Conservation (phyloP, 331 rosid genomes). For the Ulmus americana region DNA sequence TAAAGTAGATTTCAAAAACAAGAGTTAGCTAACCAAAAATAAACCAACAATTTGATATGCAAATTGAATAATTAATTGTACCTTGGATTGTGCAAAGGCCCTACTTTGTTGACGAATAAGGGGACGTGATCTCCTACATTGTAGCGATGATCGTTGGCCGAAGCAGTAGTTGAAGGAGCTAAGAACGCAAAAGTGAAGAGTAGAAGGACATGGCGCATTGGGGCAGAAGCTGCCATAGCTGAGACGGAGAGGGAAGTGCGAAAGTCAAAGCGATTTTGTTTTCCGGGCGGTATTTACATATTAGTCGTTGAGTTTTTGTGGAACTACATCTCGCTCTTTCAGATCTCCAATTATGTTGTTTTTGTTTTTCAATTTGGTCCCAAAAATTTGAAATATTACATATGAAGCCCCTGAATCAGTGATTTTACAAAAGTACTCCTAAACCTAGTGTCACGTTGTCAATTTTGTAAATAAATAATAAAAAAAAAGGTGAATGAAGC, state of each 20-base stretch:
- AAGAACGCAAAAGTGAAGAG: conserved; percentile 18
- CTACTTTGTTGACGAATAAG: conserved; percentile 68
- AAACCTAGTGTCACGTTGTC: no score
- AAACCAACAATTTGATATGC: background rate
- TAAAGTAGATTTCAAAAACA: background rate
- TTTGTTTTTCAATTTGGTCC: no score
- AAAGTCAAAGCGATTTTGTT: conserved; percentile 10
- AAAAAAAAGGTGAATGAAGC: no score
- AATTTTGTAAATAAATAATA: no score
- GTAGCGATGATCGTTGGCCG: conserved; percentile 50
- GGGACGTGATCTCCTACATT: conserved; percentile 51
- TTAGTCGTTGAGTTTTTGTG: no score
- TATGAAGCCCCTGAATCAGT: no score
- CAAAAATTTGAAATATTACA: no score
- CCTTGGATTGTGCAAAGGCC: conserved; percentile 89
- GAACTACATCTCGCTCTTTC: no score
- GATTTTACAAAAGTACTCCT: no score
- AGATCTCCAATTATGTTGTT: no score
- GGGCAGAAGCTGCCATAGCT: conserved; percentile 8
- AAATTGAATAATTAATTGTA: conserved; percentile 12
- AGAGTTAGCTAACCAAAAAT: background rate
- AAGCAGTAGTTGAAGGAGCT: conserved; percentile 30
- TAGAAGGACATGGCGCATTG: conserved; percentile 35
- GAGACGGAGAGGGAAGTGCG: conserved; percentile 14
- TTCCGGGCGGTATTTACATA: background rate